Percentiles rank a stretch among this genome's conserved stretches.
phyloP scores from a whole-genome alignment of 805 yeast species.

The Metschnikowia henanensis region DNA sequence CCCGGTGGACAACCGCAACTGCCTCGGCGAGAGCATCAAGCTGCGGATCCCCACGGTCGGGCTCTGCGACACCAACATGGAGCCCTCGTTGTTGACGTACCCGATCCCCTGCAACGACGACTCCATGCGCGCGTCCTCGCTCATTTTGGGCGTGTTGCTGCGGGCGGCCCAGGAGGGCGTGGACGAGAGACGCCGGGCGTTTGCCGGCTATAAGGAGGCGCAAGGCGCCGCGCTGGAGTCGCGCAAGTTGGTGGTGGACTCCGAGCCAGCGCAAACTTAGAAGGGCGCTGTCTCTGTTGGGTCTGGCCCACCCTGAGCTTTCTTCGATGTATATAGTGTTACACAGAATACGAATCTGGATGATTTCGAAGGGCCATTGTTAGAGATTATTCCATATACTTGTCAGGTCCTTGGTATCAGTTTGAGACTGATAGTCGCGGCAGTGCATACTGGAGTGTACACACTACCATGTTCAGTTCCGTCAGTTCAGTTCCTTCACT shows the following conservation, averaged over 20 bases:
- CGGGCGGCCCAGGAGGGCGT: constrained; percentile 84
- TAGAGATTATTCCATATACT: no score
- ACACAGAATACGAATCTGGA: no score
- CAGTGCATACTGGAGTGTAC: no score
- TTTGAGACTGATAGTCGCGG: no score
- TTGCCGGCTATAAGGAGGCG: constrained; percentile 17
- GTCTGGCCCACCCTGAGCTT: no score
- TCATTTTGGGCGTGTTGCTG: constrained; percentile 80
- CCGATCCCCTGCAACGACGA: constrained; percentile 99
- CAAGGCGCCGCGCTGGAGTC: constrained; percentile 1
- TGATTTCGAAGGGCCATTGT: no score
- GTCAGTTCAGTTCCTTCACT: no score
- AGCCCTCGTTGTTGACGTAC: constrained; percentile 85
- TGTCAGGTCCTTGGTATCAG: no score
- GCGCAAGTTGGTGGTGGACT: background rate
- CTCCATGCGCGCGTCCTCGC: constrained; percentile 74
- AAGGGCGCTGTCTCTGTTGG: no score
- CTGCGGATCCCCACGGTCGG: constrained; percentile 91
- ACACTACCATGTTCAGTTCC: no score
- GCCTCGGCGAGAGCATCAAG: constrained; percentile 77
- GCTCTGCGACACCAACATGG: constrained; percentile 89
- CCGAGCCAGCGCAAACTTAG: no score
- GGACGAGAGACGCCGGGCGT: constrained; percentile 46
- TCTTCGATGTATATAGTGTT: no score
- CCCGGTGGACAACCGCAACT: constrained; percentile 82